These are phyloP conservation scores for Cryptosporidium felis DNA, from an alignment of 169 alveolate genomes.

Conservation along the genomic window DNA sequence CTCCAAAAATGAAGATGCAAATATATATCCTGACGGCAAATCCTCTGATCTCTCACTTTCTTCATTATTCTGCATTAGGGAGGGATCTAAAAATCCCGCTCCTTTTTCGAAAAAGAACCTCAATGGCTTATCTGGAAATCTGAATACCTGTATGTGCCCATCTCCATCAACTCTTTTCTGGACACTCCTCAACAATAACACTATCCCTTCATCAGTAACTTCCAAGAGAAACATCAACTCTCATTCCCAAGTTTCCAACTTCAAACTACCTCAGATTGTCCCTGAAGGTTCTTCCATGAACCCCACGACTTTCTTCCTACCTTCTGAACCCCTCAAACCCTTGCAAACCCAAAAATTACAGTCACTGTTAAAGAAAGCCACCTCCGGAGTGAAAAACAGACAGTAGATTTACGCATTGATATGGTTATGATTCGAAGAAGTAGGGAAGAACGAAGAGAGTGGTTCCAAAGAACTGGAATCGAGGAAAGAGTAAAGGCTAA, in stretches of 20 bases:
- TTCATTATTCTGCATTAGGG: background rate
- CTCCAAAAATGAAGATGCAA: background rate
- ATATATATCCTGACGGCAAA: background rate
- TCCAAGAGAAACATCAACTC: too few species aligned
- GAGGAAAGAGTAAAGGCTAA: too few species aligned
- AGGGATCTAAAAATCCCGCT: background rate
- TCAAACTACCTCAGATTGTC: too few species aligned
- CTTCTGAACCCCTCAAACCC: conserved; percentile 18
- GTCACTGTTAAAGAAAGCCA: conserved; percentile 5
- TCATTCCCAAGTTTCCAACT: too few species aligned
- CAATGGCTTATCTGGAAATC: background rate
- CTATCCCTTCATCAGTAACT: too few species aligned
- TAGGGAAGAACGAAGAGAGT: too few species aligned
- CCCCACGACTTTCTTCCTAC: too few species aligned
- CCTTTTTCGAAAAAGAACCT: background rate
- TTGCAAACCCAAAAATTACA: conserved; percentile 54
- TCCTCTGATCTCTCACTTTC: conserved; percentile 5
- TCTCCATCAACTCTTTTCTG: conserved; percentile 10
- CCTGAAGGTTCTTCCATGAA: too few species aligned
- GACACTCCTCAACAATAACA: background rate
- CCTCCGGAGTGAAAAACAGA: background rate
- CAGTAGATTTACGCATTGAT: too few species aligned
- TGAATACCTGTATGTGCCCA: conserved; percentile 67
- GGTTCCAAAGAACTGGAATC: too few species aligned
- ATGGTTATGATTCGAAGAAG: too few species aligned